phyloP scores from a whole-genome alignment of 176 grass and related monocot genomes.

The Puccinellia tenuiflora region DNA sequence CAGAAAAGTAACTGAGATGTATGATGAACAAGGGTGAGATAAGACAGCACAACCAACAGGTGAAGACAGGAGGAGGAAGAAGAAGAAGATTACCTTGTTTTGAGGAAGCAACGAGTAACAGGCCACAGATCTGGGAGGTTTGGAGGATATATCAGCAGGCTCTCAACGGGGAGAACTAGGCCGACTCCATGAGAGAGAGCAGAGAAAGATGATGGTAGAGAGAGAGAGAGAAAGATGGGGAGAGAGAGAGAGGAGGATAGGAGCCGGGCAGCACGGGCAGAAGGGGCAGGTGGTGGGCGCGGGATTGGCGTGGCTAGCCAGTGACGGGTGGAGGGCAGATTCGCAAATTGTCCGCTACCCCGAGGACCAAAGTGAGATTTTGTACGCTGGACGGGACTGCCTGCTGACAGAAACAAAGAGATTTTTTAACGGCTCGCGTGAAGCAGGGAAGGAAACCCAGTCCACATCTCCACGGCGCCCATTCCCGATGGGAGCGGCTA shows the following conservation, averaged over 20 bases:
- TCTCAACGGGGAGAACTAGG: conserved; percentile 25
- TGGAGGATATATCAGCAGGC: neutral
- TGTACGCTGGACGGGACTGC: neutral
- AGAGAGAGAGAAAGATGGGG: neutral
- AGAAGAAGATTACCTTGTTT: conserved; percentile 16
- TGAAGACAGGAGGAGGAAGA: neutral
- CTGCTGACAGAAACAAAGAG: no score
- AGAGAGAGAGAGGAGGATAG: neutral
- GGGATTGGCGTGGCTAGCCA: conserved; percentile 5
- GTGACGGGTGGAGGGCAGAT: conserved; percentile 5
- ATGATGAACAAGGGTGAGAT: neutral
- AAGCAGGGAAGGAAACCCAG: neutral
- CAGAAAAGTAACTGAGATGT: neutral
- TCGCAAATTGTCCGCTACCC: neutral
- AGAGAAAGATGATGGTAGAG: conserved; percentile 12
- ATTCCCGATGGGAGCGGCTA: neutral
- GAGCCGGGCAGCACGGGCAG: conserved; percentile 49
- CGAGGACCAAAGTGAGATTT: neutral
- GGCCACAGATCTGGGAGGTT: conserved; percentile 40
- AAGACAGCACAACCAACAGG: neutral
- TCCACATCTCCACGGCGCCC: neutral
- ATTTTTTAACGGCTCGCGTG: neutral
- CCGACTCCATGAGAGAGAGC: conserved; percentile 24
- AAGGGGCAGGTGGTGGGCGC: conserved; percentile 38
- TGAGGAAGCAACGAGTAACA: neutral